Conservation (phyloP, 805 yeast species). For the Schwanniomyces pseudopolymorphus region DNA sequence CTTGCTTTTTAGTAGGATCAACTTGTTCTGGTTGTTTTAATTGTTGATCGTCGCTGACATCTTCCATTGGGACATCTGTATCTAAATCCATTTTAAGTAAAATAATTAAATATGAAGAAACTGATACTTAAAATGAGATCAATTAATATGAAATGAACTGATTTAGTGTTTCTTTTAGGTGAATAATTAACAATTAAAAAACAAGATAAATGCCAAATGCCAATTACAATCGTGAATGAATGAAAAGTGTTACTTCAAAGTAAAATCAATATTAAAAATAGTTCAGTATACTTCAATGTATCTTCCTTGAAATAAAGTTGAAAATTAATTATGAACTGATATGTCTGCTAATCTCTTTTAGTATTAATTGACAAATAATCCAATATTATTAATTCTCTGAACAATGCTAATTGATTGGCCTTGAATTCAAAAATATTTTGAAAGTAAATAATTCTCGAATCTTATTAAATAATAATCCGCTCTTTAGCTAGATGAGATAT, state of each 20-base stretch:
- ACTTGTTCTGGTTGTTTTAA: constrained; percentile 15
- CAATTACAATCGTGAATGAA: background rate
- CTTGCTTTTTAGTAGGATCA: constrained; percentile 31
- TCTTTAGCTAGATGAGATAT: background rate
- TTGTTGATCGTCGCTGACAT: constrained; percentile 54
- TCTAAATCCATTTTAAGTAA: constrained; percentile 65
- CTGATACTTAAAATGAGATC: background rate
- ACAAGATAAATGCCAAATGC: background rate
- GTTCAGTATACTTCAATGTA: background rate
- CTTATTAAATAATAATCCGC: background rate
- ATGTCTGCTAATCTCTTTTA: background rate
- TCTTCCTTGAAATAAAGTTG: background rate
- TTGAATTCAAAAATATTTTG: background rate
- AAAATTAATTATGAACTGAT: background rate
- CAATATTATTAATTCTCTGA: background rate
- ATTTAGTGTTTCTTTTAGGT: background rate
- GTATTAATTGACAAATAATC: background rate
- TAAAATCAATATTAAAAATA: background rate
- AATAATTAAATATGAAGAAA: background rate
- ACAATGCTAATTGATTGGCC: constrained; percentile 1
- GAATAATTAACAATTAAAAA: background rate
- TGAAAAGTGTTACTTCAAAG: background rate
- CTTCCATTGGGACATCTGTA: constrained; percentile 84
- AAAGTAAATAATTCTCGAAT: background rate
- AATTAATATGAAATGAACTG: background rate